Percentiles rank a stretch among this genome's conserved stretches.
Conservation (phyloP, 2,329 filamentous ascomycete species). For the Hypoxylon sp. region DNA sequence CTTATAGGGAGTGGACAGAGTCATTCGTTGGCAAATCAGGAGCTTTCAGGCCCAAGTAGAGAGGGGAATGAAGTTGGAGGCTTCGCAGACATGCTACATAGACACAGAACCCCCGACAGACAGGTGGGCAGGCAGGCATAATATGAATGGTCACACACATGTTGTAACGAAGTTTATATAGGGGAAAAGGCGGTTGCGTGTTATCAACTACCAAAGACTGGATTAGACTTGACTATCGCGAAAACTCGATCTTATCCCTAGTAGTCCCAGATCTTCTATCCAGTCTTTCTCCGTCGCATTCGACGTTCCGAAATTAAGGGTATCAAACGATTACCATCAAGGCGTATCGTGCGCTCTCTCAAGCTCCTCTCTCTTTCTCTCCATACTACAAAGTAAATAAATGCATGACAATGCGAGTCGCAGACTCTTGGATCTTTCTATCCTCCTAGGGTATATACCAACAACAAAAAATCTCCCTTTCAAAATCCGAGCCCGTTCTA, state of each 20-base stretch:
- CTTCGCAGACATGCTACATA: conserved; percentile 35
- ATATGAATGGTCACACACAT: conserved; percentile 35
- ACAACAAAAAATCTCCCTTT: conserved; percentile 10
- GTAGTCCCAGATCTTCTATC: conserved; percentile 11
- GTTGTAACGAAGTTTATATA: conserved; percentile 23
- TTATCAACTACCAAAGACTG: conserved; percentile 17
- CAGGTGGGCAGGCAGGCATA: conserved; percentile 22
- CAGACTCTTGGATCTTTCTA: conserved; percentile 41
- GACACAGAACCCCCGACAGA: conserved; percentile 15
- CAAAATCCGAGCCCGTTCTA: conserved; percentile 22
- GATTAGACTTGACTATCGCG: conserved; percentile 35
- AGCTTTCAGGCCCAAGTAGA: conserved; percentile 24
- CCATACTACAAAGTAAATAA: conserved; percentile 25
- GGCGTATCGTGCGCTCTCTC: conserved; percentile 34
- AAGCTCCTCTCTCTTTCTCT: not conserved
- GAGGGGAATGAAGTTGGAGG: conserved; percentile 10
- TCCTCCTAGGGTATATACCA: conserved; percentile 40
- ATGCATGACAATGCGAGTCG: conserved; percentile 41
- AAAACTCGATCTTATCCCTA: conserved; percentile 27
- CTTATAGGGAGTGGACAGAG: conserved; percentile 27
- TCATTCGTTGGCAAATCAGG: conserved; percentile 45
- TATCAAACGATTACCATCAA: conserved; percentile 44
- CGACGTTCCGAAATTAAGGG: conserved; percentile 22
- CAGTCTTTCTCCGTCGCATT: conserved; percentile 1
- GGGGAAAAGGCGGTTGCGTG: conserved; percentile 14